Evolutionary conservation across 2,329 filamentous ascomycete genomes (phyloP).

Genomic region (Celoporthe dispersa): DNA sequence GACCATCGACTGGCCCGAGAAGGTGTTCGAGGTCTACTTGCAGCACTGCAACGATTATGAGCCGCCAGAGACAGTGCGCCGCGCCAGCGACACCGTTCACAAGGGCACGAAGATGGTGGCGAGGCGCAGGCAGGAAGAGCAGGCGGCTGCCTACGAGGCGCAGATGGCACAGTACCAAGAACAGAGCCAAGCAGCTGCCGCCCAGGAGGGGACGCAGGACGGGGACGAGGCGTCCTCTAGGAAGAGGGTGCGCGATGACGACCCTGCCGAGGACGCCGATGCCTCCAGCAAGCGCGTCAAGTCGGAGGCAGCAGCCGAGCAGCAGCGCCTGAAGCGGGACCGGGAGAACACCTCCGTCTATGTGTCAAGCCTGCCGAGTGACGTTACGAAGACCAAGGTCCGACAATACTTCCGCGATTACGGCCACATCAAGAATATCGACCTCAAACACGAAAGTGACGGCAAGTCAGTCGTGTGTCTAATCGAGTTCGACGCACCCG

Average conservation of each 20-base stretch:
- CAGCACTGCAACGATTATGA: conserved; percentile 92
- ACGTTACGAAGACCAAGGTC: conserved; percentile 72
- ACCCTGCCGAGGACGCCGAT: conserved; percentile 54
- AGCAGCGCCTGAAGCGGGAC: conserved; percentile 69
- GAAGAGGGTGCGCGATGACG: conserved; percentile 78
- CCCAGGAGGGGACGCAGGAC: conserved; percentile 40
- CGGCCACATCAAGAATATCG: conserved; percentile 80
- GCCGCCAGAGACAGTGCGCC: conserved; percentile 73
- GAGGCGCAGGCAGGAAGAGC: conserved; percentile 69
- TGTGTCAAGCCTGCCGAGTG: conserved; percentile 74
- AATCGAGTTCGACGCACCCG: conserved; percentile 81
- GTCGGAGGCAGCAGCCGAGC: conserved; percentile 42
- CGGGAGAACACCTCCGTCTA: conserved; percentile 88
- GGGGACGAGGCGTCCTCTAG: conserved; percentile 41
- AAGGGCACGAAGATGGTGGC: conserved; percentile 67
- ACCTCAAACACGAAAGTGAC: conserved; percentile 65
- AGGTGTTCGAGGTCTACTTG: conserved; percentile 73
- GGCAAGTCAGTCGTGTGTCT: conserved; percentile 70
- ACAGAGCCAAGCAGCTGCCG: conserved; percentile 40
- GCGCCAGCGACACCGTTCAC: conserved; percentile 74
- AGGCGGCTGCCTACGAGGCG: conserved; percentile 60
- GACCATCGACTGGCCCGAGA: conserved; percentile 77
- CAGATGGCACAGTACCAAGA: conserved; percentile 46
- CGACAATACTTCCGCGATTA: conserved; percentile 92
- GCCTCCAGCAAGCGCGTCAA: conserved; percentile 70